A percentile compares a stretch with the other conserved stretches of the same genome.
These are phyloP conservation scores for Quercus tomentella DNA, from an alignment of 331 rosid species.

Conservation along the genomic window DNA sequence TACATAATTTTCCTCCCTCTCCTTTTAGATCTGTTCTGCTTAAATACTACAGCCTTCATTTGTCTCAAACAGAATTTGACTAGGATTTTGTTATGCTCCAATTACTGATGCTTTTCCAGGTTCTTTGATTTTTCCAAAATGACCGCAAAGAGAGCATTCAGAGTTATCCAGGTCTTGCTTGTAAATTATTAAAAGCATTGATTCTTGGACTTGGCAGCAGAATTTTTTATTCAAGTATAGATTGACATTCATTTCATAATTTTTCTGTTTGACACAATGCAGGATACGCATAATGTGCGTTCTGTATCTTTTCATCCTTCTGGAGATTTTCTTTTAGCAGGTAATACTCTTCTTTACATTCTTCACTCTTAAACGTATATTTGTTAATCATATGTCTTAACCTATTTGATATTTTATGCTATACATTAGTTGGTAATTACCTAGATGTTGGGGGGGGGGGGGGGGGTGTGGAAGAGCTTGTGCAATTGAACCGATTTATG, in stretches of 20 bases:
- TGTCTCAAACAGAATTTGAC: not conserved
- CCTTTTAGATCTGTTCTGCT: not conserved
- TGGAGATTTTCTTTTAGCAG: constrained; percentile 88
- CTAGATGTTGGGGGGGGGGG: too few species aligned
- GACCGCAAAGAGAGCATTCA: constrained; percentile 85
- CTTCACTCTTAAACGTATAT: not conserved
- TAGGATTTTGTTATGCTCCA: not conserved
- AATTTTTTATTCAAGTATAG: constrained; percentile 2
- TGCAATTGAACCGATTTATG: not conserved
- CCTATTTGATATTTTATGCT: constrained; percentile 10
- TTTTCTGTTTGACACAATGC: constrained; percentile 20
- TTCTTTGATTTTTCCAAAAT: constrained; percentile 83
- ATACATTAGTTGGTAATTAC: not conserved
- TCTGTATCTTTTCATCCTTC: constrained; percentile 91
- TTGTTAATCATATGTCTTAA: not conserved
- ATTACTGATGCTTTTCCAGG: constrained; percentile 31
- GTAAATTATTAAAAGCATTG: constrained; percentile 16
- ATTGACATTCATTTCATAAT: not conserved
- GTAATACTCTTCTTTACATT: constrained; percentile 32
- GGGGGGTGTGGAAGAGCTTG: not conserved
- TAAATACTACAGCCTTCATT: not conserved
- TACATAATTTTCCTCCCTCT: not conserved
- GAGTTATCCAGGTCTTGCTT: constrained; percentile 76
- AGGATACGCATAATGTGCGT: constrained; percentile 96
- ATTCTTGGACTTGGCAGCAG: constrained; percentile 9